A percentile compares a stretch with the other conserved stretches of the same genome.
Conservation (phyloP, 371 early-diverging fungal genomes). For the Mortierella sp. region DNA sequence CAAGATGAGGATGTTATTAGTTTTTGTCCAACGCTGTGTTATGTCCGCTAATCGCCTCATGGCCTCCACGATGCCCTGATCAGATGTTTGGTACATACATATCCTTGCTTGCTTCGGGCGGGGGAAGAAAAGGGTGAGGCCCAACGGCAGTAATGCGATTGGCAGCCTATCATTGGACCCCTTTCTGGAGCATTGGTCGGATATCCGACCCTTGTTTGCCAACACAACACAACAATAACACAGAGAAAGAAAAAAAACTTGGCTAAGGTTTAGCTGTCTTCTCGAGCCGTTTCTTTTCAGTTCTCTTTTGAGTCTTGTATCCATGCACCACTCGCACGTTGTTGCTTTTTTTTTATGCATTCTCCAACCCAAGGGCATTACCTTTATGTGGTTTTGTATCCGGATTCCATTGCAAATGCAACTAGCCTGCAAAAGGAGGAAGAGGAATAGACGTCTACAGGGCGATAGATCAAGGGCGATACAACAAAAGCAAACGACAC, state of each 20-base stretch:
- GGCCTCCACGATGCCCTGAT: constrained; percentile 1
- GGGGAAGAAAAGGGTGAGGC: not conserved
- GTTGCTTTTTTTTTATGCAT: not conserved
- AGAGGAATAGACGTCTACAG: not conserved
- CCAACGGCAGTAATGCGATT: constrained; percentile 6
- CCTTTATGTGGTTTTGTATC: not conserved
- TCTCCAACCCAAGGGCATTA: too few relatives aligned
- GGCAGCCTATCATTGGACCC: constrained; percentile 4
- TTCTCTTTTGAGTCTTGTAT: not conserved
- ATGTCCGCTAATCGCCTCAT: constrained; percentile 1
- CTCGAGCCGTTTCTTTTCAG: not conserved
- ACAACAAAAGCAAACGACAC: not conserved
- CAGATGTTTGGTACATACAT: constrained; percentile 10
- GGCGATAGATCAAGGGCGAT: not conserved
- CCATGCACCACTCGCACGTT: not conserved
- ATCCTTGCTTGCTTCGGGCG: not conserved
- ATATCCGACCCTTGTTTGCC: not conserved
- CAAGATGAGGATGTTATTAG: not conserved
- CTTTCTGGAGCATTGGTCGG: constrained; percentile 7
- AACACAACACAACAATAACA: too few relatives aligned
- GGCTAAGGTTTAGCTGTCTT: not conserved
- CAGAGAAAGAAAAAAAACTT: not conserved
- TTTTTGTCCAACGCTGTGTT: not conserved
- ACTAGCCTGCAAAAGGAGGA: not conserved
- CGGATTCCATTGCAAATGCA: not conserved